These are phyloP conservation scores for Calocybe gangraenosa DNA, from an alignment of 768 basidiomycete species.

Conservation along the genomic window DNA sequence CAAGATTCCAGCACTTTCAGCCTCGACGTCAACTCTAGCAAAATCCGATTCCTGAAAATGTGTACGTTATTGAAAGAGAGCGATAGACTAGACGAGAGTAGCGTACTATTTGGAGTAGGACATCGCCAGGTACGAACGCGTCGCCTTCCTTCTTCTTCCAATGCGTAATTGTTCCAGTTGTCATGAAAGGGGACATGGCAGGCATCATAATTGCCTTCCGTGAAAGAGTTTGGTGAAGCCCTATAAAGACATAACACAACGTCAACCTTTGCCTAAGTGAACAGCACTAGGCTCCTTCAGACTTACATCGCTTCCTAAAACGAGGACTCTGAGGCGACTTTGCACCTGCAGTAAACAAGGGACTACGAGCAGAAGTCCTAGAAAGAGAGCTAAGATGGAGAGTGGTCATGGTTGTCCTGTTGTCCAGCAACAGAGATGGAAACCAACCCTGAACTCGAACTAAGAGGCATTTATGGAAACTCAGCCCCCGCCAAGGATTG, in stretches of 20 bases:
- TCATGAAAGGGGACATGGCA: conserved; percentile 89
- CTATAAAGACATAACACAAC: conserved; percentile 14
- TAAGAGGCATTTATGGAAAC: no score
- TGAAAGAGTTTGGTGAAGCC: conserved; percentile 29
- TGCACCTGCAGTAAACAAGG: conserved; percentile 19
- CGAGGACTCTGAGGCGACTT: conserved; percentile 20
- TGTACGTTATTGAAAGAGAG: neutral
- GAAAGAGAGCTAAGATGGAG: conserved; percentile 15
- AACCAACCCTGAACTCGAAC: no score
- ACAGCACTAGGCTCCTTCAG: neutral
- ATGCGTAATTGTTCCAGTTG: conserved; percentile 70
- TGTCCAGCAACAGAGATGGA: conserved; percentile 23
- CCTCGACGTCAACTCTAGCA: conserved; percentile 83
- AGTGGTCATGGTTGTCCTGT: conserved; percentile 21
- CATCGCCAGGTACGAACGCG: conserved; percentile 64
- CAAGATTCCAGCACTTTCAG: conserved; percentile 82
- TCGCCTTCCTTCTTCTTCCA: conserved; percentile 84
- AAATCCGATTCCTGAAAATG: conserved; percentile 67
- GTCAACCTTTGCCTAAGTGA: neutral
- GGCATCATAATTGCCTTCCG: conserved; percentile 60
- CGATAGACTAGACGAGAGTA: neutral
- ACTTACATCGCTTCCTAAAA: conserved; percentile 25
- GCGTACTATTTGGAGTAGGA: conserved; percentile 71
- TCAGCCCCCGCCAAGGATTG: neutral
- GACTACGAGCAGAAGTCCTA: conserved; percentile 19